phyloP scores from a whole-genome alignment of 2,329 filamentous ascomycete genomes.

The Raffaelea arxii region DNA sequence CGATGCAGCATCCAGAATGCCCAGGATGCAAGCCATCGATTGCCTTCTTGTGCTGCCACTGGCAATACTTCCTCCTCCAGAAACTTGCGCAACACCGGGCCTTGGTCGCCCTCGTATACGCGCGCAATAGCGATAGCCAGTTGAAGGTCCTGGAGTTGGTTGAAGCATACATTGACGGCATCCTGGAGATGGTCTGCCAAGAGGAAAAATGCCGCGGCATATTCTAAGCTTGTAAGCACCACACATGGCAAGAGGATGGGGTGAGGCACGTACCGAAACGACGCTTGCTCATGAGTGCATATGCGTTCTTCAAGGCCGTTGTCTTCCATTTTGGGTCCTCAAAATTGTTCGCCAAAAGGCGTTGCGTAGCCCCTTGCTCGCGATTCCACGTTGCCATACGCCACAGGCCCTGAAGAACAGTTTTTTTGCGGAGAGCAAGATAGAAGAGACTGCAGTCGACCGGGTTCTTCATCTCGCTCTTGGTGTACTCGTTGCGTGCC shows the following conservation, averaged over 20 bases:
- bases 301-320: conserved; percentile 89
- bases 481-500: conserved; percentile 87
- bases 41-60: conserved; percentile 68
- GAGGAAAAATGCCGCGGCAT: conserved; percentile 92
- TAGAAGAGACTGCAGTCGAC: conserved; percentile 89
- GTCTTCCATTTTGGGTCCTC: conserved; percentile 78
- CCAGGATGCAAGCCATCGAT: conserved; percentile 93
- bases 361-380: conserved; percentile 73
- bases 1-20: conserved; percentile 84
- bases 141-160: conserved; percentile 80
- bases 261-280: conserved; percentile 55
- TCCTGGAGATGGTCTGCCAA: conserved; percentile 77
- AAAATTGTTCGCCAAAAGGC: conserved; percentile 84
- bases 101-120: conserved; percentile 79
- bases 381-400: conserved; percentile 84
- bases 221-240: conserved; percentile 43
- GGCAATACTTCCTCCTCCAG: conserved; percentile 72
- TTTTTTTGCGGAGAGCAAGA: conserved; percentile 82
- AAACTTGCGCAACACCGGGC: conserved; percentile 61
- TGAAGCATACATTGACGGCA: conserved; percentile 76
- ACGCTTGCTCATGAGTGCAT: conserved; percentile 82
- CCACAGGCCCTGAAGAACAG: conserved; percentile 84
- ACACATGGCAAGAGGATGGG: not conserved
- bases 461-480: conserved; percentile 77
- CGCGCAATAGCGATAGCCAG: conserved; percentile 81